These are phyloP conservation scores for Metschnikowia peoriensis DNA, from an alignment of 805 yeast species.

Conservation along the genomic window DNA sequence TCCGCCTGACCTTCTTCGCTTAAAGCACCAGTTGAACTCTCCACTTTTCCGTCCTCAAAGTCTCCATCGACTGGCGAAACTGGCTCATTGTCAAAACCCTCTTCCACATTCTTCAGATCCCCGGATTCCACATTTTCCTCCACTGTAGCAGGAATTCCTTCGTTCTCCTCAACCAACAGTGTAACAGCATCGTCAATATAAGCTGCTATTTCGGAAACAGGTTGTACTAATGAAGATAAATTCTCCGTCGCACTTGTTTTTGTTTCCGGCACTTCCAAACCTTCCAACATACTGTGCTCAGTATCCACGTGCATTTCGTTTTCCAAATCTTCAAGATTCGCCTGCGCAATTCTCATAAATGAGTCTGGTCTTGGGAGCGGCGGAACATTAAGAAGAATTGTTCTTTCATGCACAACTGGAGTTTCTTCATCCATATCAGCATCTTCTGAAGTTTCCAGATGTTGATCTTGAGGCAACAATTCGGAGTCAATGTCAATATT, in stretches of 20 bases:
- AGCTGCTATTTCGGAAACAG: not conserved
- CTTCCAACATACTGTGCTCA: not conserved
- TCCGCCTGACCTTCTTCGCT: no score
- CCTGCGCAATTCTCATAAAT: conserved; percentile 5
- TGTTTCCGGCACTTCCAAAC: not conserved
- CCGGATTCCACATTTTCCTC: no score
- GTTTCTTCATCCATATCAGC: not conserved
- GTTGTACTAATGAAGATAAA: not conserved
- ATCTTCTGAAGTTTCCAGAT: not conserved
- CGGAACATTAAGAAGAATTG: not conserved
- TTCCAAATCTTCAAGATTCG: not conserved
- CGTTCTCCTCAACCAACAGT: not conserved
- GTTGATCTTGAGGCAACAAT: not conserved
- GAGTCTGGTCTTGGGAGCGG: conserved; percentile 6
- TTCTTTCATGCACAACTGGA: not conserved
- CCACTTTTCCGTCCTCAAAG: no score
- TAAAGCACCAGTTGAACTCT: no score
- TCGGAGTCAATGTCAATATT: no score
- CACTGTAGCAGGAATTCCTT: not conserved
- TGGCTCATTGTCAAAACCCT: not conserved
- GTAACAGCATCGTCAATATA: conserved; percentile 1
- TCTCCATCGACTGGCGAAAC: not conserved
- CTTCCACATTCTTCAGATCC: not conserved
- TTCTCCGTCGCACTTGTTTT: not conserved
- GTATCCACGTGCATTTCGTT: not conserved